Conservation (phyloP, 31 red algal genomes). For the Bonnemaisonia californica region DNA sequence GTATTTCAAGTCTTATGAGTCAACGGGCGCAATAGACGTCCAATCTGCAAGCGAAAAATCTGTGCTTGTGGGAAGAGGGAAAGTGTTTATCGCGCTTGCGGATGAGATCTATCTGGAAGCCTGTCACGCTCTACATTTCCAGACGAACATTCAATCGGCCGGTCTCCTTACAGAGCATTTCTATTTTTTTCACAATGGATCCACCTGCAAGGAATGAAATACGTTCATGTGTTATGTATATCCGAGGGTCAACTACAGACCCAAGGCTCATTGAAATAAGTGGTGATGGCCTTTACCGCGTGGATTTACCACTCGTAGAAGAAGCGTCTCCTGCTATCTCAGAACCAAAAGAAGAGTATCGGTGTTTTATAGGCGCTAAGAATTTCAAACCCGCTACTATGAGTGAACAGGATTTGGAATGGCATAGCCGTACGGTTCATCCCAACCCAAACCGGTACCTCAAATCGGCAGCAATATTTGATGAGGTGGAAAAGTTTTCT, state of each 20-base stretch:
- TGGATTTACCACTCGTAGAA: not conserved
- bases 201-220: slow-evolving; percentile 18
- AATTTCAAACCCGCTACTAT: slow-evolving; percentile 5
- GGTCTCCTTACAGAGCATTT: slow-evolving; percentile 2
- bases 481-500: not conserved
- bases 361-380: not conserved
- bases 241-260: not conserved
- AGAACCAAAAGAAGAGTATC: not conserved
- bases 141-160: slow-evolving; percentile 41
- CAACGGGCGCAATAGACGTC: slow-evolving; percentile 3
- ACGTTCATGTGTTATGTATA: slow-evolving; percentile 1
- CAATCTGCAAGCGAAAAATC: slow-evolving; percentile 9
- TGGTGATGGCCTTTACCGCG: not conserved
- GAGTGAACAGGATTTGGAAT: not conserved
- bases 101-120: slow-evolving; percentile 19
- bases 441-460: not conserved
- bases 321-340: not conserved
- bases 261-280: not conserved
- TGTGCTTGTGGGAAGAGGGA: slow-evolving; percentile 28
- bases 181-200: slow-evolving; percentile 15
- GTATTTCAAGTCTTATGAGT: slow-evolving; percentile 34
- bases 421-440: slow-evolving; percentile 1
- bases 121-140: slow-evolving; percentile 30
- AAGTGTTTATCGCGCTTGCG: slow-evolving; percentile 17
- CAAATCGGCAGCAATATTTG: not conserved